Conservation (phyloP, 257 asterid genomes). For the Lavandula angustifolia region DNA sequence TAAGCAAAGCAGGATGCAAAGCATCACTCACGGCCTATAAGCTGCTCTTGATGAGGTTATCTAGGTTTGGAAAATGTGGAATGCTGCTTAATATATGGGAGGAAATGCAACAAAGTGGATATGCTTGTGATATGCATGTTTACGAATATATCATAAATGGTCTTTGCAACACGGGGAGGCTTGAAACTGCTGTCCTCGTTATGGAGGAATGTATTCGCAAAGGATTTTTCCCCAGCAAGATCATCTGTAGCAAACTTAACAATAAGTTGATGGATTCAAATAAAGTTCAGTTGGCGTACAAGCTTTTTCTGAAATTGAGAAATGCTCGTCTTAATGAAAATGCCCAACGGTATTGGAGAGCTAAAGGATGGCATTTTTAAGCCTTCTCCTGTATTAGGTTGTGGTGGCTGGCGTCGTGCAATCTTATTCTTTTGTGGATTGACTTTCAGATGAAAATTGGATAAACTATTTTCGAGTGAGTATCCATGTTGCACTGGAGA, state of each 20-base stretch:
- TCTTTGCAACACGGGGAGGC: slow-evolving; percentile 79
- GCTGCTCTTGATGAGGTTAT: slow-evolving; percentile 71
- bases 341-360: slow-evolving; percentile 76
- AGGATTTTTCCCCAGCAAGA: slow-evolving; percentile 72
- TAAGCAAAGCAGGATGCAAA: slow-evolving; percentile 67
- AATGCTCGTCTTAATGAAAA: slow-evolving; percentile 66
- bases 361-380: slow-evolving; percentile 92
- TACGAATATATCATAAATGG: slow-evolving; percentile 76
- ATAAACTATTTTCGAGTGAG: background rate
- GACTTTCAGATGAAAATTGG: too few relatives aligned
- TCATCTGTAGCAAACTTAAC: slow-evolving; percentile 75
- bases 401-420: background rate
- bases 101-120: slow-evolving; percentile 82
- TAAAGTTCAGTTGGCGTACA: slow-evolving; percentile 74
- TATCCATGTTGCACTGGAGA: background rate
- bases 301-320: slow-evolving; percentile 66
- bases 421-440: background rate
- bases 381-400: background rate
- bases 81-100: slow-evolving; percentile 68
- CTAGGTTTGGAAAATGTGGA: slow-evolving; percentile 88
- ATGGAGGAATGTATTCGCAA: slow-evolving; percentile 69
- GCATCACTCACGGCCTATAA: slow-evolving; percentile 70
- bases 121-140: slow-evolving; percentile 69
- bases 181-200: slow-evolving; percentile 65
- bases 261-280: slow-evolving; percentile 66